These are phyloP conservation scores for Citrus maxima DNA, from an alignment of 345 rosid genomes.

Conservation along the genomic window DNA sequence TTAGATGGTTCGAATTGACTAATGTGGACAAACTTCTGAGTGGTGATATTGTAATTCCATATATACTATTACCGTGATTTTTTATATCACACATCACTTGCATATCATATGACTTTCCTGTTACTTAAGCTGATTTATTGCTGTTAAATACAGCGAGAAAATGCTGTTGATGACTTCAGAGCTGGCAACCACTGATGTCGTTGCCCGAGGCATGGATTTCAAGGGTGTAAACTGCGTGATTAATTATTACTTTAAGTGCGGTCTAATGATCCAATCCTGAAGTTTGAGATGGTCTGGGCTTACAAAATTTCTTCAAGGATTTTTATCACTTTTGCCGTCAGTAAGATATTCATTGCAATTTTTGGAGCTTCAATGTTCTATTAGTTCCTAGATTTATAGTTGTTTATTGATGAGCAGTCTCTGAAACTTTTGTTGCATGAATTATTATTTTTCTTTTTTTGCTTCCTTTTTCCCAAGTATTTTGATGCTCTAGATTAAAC, in stretches of 20 bases:
- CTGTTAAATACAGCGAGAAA: slow-evolving; percentile 32
- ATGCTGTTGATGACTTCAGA: slow-evolving; percentile 73
- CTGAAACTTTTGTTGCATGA: not conserved
- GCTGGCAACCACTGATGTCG: slow-evolving; percentile 90
- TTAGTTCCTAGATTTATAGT: not conserved
- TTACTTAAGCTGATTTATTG: not conserved
- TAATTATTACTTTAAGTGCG: slow-evolving; percentile 36
- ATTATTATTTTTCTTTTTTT: too few relatives aligned
- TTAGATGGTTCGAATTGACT: not conserved
- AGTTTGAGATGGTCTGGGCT: not conserved
- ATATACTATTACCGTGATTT: not conserved
- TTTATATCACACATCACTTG: not conserved
- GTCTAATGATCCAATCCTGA: not conserved
- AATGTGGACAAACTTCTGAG: not conserved
- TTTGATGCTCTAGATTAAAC: too few relatives aligned
- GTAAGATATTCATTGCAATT: not conserved
- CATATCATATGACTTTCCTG: not conserved
- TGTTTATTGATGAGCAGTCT: not conserved
- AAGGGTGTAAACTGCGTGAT: slow-evolving; percentile 91
- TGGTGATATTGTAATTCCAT: not conserved
- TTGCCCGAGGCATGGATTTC: slow-evolving; percentile 98
- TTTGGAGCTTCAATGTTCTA: not conserved
- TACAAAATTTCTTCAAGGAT: not conserved
- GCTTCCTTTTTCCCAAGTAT: too few relatives aligned
- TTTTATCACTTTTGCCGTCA: not conserved